Evolutionary conservation across 208 protist species (phyloP).

Genomic region (Tritrichomonas foetus): DNA sequence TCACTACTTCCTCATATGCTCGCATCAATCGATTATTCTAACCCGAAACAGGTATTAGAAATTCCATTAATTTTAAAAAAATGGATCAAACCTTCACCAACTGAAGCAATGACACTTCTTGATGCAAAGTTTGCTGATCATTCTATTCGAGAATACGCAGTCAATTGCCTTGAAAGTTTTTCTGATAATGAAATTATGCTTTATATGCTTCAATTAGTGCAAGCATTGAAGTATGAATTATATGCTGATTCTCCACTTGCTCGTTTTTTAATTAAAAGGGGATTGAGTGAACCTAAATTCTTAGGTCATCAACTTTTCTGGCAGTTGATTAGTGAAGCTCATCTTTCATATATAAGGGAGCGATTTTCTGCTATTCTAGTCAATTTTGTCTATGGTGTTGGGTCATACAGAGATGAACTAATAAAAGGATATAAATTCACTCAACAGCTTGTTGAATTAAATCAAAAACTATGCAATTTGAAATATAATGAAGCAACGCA

Average conservation of each 20-base stretch:
- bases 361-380: constrained; percentile 51
- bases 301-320: constrained; percentile 70
- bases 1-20: background rate
- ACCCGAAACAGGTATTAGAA: background rate
- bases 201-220: constrained; percentile 54
- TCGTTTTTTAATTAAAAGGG: constrained; percentile 65
- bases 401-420: background rate
- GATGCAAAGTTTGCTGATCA: constrained; percentile 66
- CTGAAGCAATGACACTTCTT: constrained; percentile 63
- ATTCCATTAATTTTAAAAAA: background rate
- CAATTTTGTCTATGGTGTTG: constrained; percentile 4
- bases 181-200: constrained; percentile 46
- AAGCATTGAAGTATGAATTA: constrained; percentile 71
- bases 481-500: background rate
- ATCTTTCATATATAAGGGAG: background rate
- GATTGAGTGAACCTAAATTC: constrained; percentile 64
- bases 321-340: constrained; percentile 71
- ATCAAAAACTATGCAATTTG: background rate
- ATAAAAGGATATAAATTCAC: background rate
- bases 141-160: constrained; percentile 61
- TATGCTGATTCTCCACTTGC: constrained; percentile 65
- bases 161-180: constrained; percentile 48
- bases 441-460: background rate
- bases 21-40: background rate
- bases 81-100: background rate